Evolutionary conservation across 495 filamentous ascomycete species (phyloP).

Genomic region (Penicillium salamii): DNA sequence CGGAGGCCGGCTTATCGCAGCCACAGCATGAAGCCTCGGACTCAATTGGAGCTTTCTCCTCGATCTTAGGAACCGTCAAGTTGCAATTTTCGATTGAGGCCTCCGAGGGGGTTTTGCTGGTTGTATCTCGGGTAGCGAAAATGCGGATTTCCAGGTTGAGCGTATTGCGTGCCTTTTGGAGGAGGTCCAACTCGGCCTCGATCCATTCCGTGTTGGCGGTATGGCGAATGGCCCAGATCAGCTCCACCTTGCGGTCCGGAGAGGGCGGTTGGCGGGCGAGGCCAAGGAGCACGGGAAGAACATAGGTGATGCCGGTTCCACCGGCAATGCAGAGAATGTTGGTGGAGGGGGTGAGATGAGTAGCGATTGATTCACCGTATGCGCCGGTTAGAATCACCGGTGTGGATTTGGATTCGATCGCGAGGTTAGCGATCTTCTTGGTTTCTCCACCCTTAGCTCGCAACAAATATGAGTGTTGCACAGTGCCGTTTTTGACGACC

Average conservation of each 20-base stretch:
- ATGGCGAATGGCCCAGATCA: slow-evolving; percentile 61
- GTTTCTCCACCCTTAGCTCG: slow-evolving; percentile 60
- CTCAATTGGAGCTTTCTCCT: slow-evolving; percentile 9
- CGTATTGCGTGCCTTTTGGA: slow-evolving; percentile 33
- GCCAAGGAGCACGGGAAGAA: slow-evolving; percentile 52
- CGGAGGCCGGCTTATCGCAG: slow-evolving; percentile 5
- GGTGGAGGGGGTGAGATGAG: slow-evolving; percentile 33
- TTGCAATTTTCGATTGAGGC: slow-evolving; percentile 3
- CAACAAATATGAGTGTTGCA: slow-evolving; percentile 60
- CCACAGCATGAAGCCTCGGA: slow-evolving; percentile 9
- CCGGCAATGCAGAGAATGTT: slow-evolving; percentile 63
- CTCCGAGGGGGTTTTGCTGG: slow-evolving; percentile 3
- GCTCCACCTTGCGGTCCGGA: slow-evolving; percentile 42
- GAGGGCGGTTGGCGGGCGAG: slow-evolving; percentile 31
- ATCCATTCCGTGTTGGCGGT: slow-evolving; percentile 57
- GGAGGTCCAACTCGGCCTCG: slow-evolving; percentile 47
- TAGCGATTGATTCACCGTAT: slow-evolving; percentile 53
- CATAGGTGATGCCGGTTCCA: slow-evolving; percentile 63
- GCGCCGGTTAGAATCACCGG: slow-evolving; percentile 56
- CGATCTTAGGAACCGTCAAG: not conserved
- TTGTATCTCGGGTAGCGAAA: slow-evolving; percentile 50
- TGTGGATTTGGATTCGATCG: slow-evolving; percentile 23
- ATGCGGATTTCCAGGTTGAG: slow-evolving; percentile 49
- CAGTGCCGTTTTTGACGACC: slow-evolving; percentile 21
- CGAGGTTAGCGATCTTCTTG: slow-evolving; percentile 45